Percentiles rank a stretch among this genome's conserved stretches.
Conservation (phyloP, 139 green algal species). For the Closterium sp. region DNA sequence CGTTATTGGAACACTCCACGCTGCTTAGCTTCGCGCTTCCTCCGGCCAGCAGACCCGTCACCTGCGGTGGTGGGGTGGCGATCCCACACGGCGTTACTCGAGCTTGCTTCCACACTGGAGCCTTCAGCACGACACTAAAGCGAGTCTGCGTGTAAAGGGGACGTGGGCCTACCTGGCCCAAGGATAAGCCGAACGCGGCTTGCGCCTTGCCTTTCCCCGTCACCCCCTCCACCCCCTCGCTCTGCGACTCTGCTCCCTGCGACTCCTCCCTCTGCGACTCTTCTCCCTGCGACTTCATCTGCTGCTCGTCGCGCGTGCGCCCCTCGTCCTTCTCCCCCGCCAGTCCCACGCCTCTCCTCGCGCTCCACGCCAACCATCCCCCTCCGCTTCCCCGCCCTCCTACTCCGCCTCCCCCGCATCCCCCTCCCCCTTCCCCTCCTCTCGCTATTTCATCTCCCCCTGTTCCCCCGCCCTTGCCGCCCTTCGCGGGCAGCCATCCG, state of each 20-base stretch:
- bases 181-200: neutral
- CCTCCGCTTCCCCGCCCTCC: neutral
- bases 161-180: neutral
- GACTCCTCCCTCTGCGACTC: neutral
- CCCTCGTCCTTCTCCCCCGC: neutral
- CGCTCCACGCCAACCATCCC: neutral
- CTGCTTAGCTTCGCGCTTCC: neutral
- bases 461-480: neutral
- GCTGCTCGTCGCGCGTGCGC: neutral
- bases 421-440: neutral
- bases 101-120: neutral
- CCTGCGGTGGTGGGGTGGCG: neutral
- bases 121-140: neutral
- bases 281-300: neutral
- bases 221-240: neutral
- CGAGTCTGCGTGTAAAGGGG: neutral
- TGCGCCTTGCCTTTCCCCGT: neutral
- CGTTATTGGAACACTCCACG: neutral
- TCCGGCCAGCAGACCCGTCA: neutral
- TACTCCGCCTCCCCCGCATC: neutral
- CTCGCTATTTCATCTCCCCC: neutral
- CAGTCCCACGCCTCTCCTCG: neutral
- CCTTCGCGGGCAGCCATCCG: neutral
- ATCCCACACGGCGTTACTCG: neutral
- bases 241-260: neutral